Percentiles rank a stretch among this genome's conserved stretches.
Evolutionary conservation across 257 asterid species (phyloP).

Genomic region (Verbena officinalis): DNA sequence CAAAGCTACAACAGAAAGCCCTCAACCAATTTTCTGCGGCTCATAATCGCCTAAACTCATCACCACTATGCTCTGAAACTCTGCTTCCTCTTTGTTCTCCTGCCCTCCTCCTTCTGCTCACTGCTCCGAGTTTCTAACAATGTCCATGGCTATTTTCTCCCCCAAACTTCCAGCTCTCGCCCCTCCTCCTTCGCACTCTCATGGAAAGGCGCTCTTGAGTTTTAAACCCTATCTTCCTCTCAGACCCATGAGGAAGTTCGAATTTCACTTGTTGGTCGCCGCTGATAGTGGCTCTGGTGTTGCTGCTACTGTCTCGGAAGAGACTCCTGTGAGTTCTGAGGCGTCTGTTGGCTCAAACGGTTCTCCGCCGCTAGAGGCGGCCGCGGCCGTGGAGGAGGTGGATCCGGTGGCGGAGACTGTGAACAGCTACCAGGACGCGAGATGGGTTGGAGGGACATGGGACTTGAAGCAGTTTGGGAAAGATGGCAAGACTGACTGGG

Average conservation of each 20-base stretch:
- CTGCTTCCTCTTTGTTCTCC: not conserved
- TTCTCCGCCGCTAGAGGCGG: constrained; percentile 39
- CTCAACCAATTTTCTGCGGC: constrained; percentile 39
- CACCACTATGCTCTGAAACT: constrained; percentile 31
- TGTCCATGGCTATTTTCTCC: constrained; percentile 68
- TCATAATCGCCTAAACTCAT: constrained; percentile 32
- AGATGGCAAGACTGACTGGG: constrained; percentile 79
- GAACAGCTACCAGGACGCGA: constrained; percentile 52
- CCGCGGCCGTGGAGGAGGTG: constrained; percentile 32
- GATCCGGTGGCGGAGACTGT: constrained; percentile 36
- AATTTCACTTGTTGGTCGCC: constrained; percentile 33
- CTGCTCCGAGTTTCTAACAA: constrained; percentile 22
- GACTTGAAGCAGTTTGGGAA: constrained; percentile 72
- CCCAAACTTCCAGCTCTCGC: constrained; percentile 52
- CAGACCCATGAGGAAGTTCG: constrained; percentile 32
- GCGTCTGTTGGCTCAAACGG: constrained; percentile 60
- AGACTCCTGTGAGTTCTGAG: constrained; percentile 29
- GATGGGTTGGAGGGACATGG: constrained; percentile 94
- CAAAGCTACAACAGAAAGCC: not conserved
- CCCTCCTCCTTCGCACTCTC: constrained; percentile 31
- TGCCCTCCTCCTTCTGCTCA: not conserved
- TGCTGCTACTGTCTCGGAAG: constrained; percentile 44
- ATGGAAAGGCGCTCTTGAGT: constrained; percentile 36
- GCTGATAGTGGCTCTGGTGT: constrained; percentile 54
- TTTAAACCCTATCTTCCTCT: constrained; percentile 35